These are phyloP conservation scores for Tuber indicum DNA, from an alignment of 495 filamentous ascomycete genomes.

Conservation along the genomic window DNA sequence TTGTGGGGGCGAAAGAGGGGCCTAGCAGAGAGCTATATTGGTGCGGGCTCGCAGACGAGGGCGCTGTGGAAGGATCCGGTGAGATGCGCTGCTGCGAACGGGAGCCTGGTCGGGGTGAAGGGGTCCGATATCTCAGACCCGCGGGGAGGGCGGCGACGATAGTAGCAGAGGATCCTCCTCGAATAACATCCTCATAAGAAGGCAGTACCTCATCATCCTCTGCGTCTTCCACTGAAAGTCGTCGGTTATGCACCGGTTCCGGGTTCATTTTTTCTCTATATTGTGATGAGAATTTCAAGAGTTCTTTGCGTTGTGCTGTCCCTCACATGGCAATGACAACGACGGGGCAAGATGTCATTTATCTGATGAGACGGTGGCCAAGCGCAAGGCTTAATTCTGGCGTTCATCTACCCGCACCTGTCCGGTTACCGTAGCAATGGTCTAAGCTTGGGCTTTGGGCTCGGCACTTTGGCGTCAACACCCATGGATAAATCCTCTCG, in stretches of 20 bases:
- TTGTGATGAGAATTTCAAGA: too few relatives aligned
- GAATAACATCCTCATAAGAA: background rate
- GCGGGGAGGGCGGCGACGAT: background rate
- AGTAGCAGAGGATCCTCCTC: background rate
- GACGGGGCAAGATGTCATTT: too few relatives aligned
- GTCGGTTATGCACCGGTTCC: background rate
- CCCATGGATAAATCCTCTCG: too few relatives aligned
- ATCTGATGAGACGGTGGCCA: too few relatives aligned
- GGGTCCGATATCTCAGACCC: background rate
- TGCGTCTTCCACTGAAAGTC: background rate
- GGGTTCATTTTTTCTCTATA: background rate
- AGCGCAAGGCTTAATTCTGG: too few relatives aligned
- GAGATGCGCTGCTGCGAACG: background rate
- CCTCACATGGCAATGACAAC: too few relatives aligned
- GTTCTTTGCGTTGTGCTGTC: too few relatives aligned
- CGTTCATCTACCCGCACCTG: too few relatives aligned
- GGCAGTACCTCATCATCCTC: background rate
- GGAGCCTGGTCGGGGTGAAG: background rate
- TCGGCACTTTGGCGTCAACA: too few relatives aligned
- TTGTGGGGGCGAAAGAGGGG: background rate
- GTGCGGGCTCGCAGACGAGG: background rate
- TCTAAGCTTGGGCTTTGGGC: too few relatives aligned
- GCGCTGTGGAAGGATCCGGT: background rate
- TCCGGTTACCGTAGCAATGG: too few relatives aligned
- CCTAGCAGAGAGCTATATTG: background rate